phyloP scores from a whole-genome alignment of 345 rosid genomes.

The Pelargonium nanum region DNA sequence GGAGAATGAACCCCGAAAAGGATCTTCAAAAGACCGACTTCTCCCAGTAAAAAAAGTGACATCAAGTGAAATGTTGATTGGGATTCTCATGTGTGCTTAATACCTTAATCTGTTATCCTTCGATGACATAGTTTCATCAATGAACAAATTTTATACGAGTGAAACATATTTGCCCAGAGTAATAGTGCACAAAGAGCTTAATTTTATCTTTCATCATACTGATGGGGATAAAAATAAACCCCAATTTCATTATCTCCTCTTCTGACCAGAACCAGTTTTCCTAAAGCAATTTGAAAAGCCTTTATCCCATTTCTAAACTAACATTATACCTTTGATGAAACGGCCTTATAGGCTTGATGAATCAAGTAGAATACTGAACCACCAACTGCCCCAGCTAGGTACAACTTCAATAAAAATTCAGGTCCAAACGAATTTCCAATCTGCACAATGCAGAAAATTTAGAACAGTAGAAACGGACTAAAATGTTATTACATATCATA shows the following conservation, averaged over 20 bases:
- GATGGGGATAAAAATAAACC: no score
- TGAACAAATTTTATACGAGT: no score
- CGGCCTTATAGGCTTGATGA: conserved; percentile 46
- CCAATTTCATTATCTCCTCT: no score
- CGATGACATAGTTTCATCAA: no score
- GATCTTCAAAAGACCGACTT: no score
- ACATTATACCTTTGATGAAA: conserved; percentile 44
- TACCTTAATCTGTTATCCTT: no score
- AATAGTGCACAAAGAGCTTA: no score
- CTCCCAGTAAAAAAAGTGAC: neutral
- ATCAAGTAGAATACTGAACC: conserved; percentile 70
- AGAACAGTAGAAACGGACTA: neutral
- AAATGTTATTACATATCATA: no score
- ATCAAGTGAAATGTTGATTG: neutral
- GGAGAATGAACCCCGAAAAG: no score
- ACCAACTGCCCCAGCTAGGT: conserved; percentile 72
- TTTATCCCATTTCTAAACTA: neutral
- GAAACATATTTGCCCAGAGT: no score
- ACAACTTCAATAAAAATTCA: conserved; percentile 55
- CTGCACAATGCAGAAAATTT: conserved; percentile 22
- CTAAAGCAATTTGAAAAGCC: neutral
- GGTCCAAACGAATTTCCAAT: conserved; percentile 61
- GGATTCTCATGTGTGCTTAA: neutral
- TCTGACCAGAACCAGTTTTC: neutral
- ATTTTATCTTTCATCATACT: no score